These are phyloP conservation scores for Herpetomonas tarakana DNA, from an alignment of 208 protist genomes.

Conservation along the genomic window DNA sequence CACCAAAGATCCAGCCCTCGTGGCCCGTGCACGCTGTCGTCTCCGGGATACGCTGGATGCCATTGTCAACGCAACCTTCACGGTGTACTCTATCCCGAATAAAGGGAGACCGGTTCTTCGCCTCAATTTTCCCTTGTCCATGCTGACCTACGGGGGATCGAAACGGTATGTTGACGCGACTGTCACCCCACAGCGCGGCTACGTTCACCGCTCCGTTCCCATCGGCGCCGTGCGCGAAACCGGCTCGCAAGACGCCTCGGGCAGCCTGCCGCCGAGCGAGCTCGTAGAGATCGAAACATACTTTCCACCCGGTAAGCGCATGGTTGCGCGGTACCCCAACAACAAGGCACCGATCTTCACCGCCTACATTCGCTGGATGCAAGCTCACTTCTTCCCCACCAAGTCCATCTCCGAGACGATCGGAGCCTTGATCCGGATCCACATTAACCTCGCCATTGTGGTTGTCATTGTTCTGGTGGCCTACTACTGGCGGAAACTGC, in stretches of 20 bases:
- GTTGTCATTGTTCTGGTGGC: background rate
- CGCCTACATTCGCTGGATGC: constrained; percentile 23
- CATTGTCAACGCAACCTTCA: constrained; percentile 55
- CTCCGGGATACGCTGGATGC: constrained; percentile 25
- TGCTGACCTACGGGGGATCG: constrained; percentile 42
- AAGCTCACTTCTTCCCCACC: constrained; percentile 22
- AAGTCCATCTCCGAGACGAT: constrained; percentile 24
- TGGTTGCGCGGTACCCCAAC: constrained; percentile 17
- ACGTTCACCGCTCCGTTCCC: constrained; percentile 1
- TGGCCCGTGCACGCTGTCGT: background rate
- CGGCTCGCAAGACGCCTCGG: background rate
- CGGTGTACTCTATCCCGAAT: constrained; percentile 44
- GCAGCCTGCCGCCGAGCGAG: background rate
- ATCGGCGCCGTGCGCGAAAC: background rate
- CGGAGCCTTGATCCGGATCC: constrained; percentile 8
- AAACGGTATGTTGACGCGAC: constrained; percentile 24
- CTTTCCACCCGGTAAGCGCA: constrained; percentile 13
- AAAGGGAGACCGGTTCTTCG: constrained; percentile 36
- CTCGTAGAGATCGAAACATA: background rate
- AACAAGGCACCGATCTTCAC: constrained; percentile 23
- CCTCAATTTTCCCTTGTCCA: constrained; percentile 50
- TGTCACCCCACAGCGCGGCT: constrained; percentile 10
- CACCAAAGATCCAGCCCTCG: background rate
- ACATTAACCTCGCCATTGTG: background rate
- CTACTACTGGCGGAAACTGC: constrained; percentile 1